A percentile compares a stretch with the other conserved stretches of the same genome.
Conservation (phyloP, 2,329 filamentous ascomycete genomes). For the Epichloe scottii region DNA sequence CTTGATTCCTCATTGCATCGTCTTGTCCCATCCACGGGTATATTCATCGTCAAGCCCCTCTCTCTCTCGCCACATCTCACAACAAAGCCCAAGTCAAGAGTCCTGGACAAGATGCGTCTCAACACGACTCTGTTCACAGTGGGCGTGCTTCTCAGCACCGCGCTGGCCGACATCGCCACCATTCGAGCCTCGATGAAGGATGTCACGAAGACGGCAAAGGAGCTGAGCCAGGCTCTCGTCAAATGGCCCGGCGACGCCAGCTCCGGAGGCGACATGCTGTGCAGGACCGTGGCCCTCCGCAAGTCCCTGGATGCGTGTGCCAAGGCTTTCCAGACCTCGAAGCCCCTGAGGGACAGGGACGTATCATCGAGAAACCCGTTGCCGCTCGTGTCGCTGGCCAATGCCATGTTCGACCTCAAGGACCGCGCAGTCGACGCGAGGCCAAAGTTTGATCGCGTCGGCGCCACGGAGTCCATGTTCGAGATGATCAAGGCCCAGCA, state of each 20-base stretch:
- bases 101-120: background rate
- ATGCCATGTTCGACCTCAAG: background rate
- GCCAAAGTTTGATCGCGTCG: background rate
- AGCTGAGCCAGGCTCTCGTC: background rate
- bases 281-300: background rate
- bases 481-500: background rate
- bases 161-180: background rate
- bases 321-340: background rate
- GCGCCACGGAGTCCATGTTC: background rate
- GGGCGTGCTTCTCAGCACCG: background rate
- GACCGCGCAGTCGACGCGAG: background rate
- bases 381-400: background rate
- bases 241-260: background rate
- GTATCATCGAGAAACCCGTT: background rate
- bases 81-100: no score
- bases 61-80: no score
- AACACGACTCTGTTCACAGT: background rate
- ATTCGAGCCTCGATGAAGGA: rapidly evolving
- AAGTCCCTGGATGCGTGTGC: background rate
- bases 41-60: no score
- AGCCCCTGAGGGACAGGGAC: background rate
- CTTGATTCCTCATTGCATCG: no score
- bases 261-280: background rate
- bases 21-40: no score
- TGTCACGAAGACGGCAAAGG: rapidly evolving